Conservation (phyloP, 2,329 filamentous ascomycete species). For the Penicillium sp. region DNA sequence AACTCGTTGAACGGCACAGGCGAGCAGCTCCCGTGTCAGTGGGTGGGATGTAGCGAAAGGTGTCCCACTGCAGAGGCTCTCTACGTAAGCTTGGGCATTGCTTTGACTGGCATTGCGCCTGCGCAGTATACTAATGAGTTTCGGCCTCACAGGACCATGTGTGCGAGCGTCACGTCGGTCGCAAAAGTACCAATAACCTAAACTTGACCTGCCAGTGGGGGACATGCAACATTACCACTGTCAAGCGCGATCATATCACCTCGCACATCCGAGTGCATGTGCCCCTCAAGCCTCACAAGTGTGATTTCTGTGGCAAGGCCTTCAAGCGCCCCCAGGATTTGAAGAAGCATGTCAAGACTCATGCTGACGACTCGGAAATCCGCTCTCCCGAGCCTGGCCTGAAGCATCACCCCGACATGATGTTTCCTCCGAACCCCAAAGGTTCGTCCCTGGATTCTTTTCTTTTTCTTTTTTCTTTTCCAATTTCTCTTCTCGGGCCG, state of each 20-base stretch:
- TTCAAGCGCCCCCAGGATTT: conserved; percentile 98
- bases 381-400: conserved; percentile 58
- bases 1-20: conserved; percentile 30
- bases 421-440: conserved; percentile 38
- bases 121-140: not conserved
- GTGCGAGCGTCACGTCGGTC: conserved; percentile 94
- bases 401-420: conserved; percentile 39
- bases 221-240: conserved; percentile 88
- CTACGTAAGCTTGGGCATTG: conserved; percentile 48
- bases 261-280: conserved; percentile 98
- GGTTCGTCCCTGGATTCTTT: conserved; percentile 22
- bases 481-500: not conserved
- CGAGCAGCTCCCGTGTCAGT: conserved; percentile 52
- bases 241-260: conserved; percentile 98
- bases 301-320: conserved; percentile 95
- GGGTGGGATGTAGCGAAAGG: conserved; percentile 58
- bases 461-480: too few relatives aligned
- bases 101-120: not conserved
- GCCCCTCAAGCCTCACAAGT: conserved; percentile 98
- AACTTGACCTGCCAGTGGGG: conserved; percentile 98
- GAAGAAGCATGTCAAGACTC: conserved; percentile 99
- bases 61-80: conserved; percentile 55
- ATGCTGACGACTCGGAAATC: conserved; percentile 86
- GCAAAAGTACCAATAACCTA: conserved; percentile 98
- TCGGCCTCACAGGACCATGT: conserved; percentile 71